These are phyloP conservation scores for Peronospora farinosa DNA, from an alignment of 352 stramenopile species.

Conservation along the genomic window DNA sequence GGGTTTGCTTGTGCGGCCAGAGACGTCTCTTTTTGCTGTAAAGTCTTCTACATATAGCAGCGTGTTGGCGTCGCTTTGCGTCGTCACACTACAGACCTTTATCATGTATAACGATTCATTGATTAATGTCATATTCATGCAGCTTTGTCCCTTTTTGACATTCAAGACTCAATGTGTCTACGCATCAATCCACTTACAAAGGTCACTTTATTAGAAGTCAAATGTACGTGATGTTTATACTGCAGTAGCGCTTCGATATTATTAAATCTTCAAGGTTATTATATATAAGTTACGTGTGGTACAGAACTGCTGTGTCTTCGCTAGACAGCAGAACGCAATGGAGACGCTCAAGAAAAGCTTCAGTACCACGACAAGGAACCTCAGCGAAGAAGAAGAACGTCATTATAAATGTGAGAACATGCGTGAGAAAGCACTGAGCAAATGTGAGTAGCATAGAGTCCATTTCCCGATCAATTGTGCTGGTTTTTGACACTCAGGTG, in stretches of 20 bases:
- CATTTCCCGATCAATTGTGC: not conserved
- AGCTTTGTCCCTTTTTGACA: conserved; percentile 14
- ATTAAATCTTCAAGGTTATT: not conserved
- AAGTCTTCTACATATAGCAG: conserved; percentile 19
- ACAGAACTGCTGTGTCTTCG: not conserved
- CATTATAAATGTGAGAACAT: conserved; percentile 60
- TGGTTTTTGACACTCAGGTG: not conserved
- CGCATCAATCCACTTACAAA: not conserved
- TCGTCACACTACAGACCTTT: conserved; percentile 14
- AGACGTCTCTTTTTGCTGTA: conserved; percentile 4
- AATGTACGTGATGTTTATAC: not conserved
- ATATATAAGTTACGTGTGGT: not conserved
- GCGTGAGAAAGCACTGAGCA: conserved; percentile 55
- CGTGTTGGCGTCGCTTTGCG: conserved; percentile 22
- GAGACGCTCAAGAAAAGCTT: conserved; percentile 64
- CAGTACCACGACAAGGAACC: conserved; percentile 32
- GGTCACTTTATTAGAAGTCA: not conserved
- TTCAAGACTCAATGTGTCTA: conserved; percentile 6
- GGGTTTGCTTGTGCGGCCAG: conserved; percentile 12
- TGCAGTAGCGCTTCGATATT: not conserved
- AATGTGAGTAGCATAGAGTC: conserved; percentile 41
- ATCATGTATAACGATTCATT: conserved; percentile 19
- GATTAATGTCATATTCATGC: conserved; percentile 17
- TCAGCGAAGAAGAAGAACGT: conserved; percentile 35
- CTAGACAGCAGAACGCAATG: conserved; percentile 25